phyloP scores from a whole-genome alignment of 2,329 filamentous ascomycete species.

The Penicillium sp. region DNA sequence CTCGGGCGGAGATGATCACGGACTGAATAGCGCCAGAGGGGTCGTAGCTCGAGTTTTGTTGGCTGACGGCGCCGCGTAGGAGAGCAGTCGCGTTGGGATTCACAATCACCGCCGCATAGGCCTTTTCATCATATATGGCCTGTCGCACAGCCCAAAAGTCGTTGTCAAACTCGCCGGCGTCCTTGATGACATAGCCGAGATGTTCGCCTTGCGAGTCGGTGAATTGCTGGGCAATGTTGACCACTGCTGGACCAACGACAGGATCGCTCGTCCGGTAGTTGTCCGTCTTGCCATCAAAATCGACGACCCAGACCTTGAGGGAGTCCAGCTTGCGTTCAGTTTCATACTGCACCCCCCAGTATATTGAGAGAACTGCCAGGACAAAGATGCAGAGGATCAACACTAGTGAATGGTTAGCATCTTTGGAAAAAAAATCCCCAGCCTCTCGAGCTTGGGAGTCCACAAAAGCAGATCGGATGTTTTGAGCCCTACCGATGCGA shows the following conservation, averaged over 20 bases:
- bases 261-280: conserved; percentile 48
- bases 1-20: conserved; percentile 51
- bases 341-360: conserved; percentile 54
- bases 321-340: conserved; percentile 45
- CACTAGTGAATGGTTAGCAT: conserved; percentile 12
- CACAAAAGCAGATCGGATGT: too few species aligned
- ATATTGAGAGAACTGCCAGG: conserved; percentile 52
- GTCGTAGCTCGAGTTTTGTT: conserved; percentile 54
- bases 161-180: conserved; percentile 49
- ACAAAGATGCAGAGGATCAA: conserved; percentile 51
- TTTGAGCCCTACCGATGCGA: conserved; percentile 16
- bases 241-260: conserved; percentile 53
- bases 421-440: neutral
- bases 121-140: conserved; percentile 53
- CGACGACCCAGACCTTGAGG: conserved; percentile 54
- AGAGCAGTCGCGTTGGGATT: conserved; percentile 57
- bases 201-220: conserved; percentile 35
- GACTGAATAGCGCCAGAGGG: conserved; percentile 54
- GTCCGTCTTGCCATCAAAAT: conserved; percentile 54
- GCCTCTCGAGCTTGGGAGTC: too few species aligned
- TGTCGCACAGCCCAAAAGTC: conserved; percentile 53
- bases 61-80: conserved; percentile 49
- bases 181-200: conserved; percentile 48
- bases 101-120: conserved; percentile 57
- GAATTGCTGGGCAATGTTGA: conserved; percentile 42